Evolutionary conservation across 768 basidiomycete species (phyloP), one percentile per base, ranked within the genome.

Genomic region (Leccinum obscurum): DNA sequence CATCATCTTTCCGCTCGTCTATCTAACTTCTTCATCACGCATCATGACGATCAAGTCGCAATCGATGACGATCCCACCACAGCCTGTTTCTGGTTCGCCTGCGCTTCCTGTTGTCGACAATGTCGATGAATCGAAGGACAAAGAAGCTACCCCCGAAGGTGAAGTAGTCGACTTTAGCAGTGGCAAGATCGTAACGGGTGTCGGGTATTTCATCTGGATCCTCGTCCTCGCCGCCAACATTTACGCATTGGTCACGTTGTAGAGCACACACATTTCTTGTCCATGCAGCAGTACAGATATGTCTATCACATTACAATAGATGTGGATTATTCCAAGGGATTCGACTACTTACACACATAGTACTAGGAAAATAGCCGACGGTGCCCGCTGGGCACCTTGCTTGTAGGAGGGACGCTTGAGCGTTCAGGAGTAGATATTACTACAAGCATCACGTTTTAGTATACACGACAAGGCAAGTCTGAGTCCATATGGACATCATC

Each of bases 1-100:
- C 76, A 81, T 95, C 75, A 82, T 86, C n/a, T 80, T 92, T 63
- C 93, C 93, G 0, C 81, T 93, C 57, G 77, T 95, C 54, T 92
- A 79, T 67, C 81, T 92, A 67, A 93, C 92, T 15, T 77, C 87
- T 64, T 78, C 77, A 7, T 84, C 84, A 60, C 72, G 78, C 9
- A 79, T 93, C 67, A 95, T 95, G 93, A 79, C 78, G 10, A 85
- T 88, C 57, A 80, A 60, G 61, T 68, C 64, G 60, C 11, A 10
- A 52, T 22, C 55, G 13, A 52, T 26, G 26, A 26, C 15, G 4
- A n/a, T 58, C 34, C 32, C 56, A 24, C 15, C 28, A 51, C 54
- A 32, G 35, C n/a, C 34, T 34, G 15, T 52, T 51, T 32, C 54
- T n/a, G 15, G 22, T 62, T 3, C 57, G 48, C 44, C 11, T 26